A percentile compares a stretch with the other conserved stretches of the same genome.
Conservation (phyloP, 2,329 filamentous ascomycete genomes). For the Gnomoniopsis smithogilvyi region DNA sequence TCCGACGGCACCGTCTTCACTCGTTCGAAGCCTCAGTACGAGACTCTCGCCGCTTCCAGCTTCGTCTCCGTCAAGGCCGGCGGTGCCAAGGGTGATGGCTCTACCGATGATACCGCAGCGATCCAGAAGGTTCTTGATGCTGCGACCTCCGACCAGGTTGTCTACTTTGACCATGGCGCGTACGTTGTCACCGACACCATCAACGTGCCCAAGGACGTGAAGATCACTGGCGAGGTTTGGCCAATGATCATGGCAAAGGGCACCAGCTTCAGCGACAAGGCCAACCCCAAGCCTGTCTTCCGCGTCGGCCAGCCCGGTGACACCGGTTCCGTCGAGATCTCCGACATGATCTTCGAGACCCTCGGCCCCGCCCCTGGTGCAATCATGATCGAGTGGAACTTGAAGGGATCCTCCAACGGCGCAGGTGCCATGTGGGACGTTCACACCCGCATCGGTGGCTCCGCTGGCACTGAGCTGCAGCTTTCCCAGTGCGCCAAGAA, state of each 20-base stretch:
- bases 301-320: constrained; percentile 78
- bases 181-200: constrained; percentile 70
- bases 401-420: constrained; percentile 64
- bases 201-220: constrained; percentile 72
- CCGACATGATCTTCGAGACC: constrained; percentile 82
- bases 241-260: constrained; percentile 84
- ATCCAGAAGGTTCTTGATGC: constrained; percentile 76
- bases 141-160: constrained; percentile 59
- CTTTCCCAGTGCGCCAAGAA: constrained; percentile 77
- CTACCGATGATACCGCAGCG: constrained; percentile 80
- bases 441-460: constrained; percentile 90
- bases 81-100: constrained; percentile 85
- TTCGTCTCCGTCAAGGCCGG: constrained; percentile 81
- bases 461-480: constrained; percentile 79
- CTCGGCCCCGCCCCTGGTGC: constrained; percentile 80
- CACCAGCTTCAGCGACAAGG: constrained; percentile 66
- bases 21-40: constrained; percentile 87
- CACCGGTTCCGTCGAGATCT: constrained; percentile 78
- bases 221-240: constrained; percentile 90
- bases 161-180: constrained; percentile 74
- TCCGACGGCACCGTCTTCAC: constrained; percentile 69
- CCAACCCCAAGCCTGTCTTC: constrained; percentile 79
- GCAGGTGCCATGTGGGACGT: constrained; percentile 87
- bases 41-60: constrained; percentile 57
- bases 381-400: constrained; percentile 89